Evolutionary conservation across 148 eudicot species (phyloP).

Genomic region (Rhododendron mucronatum): DNA sequence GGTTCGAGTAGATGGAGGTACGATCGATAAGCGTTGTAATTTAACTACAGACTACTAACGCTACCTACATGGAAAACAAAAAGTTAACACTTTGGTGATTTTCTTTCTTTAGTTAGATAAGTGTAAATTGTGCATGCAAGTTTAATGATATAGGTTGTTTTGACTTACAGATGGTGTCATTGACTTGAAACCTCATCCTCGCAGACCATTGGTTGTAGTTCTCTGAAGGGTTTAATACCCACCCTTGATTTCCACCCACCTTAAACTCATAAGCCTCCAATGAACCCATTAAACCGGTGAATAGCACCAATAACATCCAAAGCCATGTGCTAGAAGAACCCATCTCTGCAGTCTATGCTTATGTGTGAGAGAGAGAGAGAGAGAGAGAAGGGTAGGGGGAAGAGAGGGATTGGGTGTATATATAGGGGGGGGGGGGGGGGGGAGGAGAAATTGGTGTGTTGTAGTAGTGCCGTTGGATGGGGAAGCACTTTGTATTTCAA

Average conservation of each 20-base stretch:
- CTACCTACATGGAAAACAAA: no score
- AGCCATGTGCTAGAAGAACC: slow-evolving; percentile 18
- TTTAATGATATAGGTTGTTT: not conserved
- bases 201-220: slow-evolving; percentile 58
- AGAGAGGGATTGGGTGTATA: not conserved
- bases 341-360: slow-evolving; percentile 1
- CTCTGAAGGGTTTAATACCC: slow-evolving; percentile 53
- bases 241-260: slow-evolving; percentile 67
- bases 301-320: not conserved
- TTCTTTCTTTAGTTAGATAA: not conserved
- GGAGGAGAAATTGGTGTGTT: no score
- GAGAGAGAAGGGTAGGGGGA: not conserved
- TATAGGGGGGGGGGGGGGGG: not conserved
- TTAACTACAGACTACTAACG: no score
- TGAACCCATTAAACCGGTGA: slow-evolving; percentile 11
- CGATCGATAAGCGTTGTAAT: no score
- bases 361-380: not conserved
- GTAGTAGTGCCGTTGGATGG: not conserved
- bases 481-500: not conserved
- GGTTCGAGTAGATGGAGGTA: no score
- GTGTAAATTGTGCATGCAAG: not conserved
- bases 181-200: slow-evolving; percentile 44
- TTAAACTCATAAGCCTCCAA: slow-evolving; percentile 38
- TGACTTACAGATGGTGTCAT: slow-evolving; percentile 63
- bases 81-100: not conserved